Evolutionary conservation across 164 flowering plant species (phyloP), one percentile per base, ranked within the genome.

Genomic region (Magnolia changhungtana): DNA sequence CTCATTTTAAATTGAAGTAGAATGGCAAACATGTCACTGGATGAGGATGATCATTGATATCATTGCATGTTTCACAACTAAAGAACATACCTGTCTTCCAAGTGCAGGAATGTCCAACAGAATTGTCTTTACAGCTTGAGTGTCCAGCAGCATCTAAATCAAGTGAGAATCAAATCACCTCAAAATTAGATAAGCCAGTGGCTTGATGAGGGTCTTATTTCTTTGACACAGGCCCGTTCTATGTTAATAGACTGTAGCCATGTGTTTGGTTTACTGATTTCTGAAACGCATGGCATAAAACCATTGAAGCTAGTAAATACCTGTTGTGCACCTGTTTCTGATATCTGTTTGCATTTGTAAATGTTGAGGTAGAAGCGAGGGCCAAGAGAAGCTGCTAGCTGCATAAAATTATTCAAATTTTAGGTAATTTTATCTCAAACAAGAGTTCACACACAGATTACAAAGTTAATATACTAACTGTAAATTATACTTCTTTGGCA

Each of bases 301-400:
- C 67, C 19, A 29, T 4, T 45, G 71, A 64, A 73, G 27, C 67
- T 50, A 50, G 49, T 14, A n/a, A 77, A 10, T 86, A 93, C 98
- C 84, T 95, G 98, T 77, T 95, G 99, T 13, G 99, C 98, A 81
- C 99, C 99, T 51, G 98, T 95, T 87, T 95, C 98, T 37, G 97
- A 92, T 81, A 95, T 91, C 21, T 91, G 96, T 87, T 89, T 93
- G 92, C 99, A 95, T 79, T 90, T 95, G 86, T 92, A 95, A 63
- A 95, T 95, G 83, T 95, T 95, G 77, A 78, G 85, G 82, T 87
- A 95, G 84, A 95, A 93, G 70, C 95, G 93, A 76, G 99, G 99
- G 70, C 91, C 96, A 80, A 95, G 97, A 72, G 96, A 92, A 63
- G 98, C 90, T 63, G 99, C 99, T 67, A 95, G 93, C 98, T 95